Evolutionary conservation across 495 filamentous ascomycete genomes (phyloP).

Genomic region (Sordaria brevicollis): DNA sequence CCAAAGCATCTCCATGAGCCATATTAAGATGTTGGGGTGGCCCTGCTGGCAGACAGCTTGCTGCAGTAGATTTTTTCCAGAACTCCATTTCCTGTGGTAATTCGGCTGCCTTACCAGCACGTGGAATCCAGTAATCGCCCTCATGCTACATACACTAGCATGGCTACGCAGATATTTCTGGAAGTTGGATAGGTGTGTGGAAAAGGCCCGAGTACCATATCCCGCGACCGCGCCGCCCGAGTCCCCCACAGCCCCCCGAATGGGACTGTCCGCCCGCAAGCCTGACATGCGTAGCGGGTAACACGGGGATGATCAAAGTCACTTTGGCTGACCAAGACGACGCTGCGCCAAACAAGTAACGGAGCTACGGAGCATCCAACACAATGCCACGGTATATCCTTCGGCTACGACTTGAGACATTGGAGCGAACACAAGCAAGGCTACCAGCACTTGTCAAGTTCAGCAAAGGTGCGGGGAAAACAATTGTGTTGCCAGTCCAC

Average conservation of each 20-base stretch:
- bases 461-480: background rate
- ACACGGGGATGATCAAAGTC: background rate
- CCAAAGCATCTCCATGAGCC: background rate
- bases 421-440: background rate
- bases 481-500: background rate
- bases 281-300: background rate
- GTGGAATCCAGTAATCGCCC: background rate
- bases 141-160: background rate
- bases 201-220: background rate
- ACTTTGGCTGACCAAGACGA: background rate
- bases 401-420: background rate
- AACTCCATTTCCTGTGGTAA: background rate
- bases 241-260: background rate
- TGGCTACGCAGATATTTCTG: background rate
- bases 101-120: background rate
- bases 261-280: background rate
- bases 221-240: background rate
- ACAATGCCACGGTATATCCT: background rate
- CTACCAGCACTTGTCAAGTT: background rate
- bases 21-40: background rate
- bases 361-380: background rate
- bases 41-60: background rate
- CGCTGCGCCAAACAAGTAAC: background rate
- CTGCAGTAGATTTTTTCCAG: background rate
- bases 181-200: background rate